These are phyloP conservation scores for Rhizophagus sp. DNA, from an alignment of 192 early-diverging fungal species.

Conservation along the genomic window DNA sequence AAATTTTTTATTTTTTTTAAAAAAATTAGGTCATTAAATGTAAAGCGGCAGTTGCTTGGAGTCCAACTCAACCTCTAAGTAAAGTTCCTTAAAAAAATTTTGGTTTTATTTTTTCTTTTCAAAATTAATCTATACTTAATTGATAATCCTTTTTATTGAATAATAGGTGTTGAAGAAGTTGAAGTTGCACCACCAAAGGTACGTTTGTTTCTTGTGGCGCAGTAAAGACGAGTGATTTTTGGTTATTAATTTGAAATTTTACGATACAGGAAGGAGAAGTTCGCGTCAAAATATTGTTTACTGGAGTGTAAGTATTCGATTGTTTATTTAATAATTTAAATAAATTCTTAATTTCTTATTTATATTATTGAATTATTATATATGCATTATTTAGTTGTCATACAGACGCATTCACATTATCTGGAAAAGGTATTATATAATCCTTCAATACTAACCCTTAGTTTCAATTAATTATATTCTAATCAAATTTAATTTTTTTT, in stretches of 20 bases:
- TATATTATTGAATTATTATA: neutral
- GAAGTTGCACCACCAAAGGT: slow-evolving; percentile 93
- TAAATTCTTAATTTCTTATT: neutral
- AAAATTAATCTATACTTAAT: neutral
- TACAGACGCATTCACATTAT: slow-evolving; percentile 93
- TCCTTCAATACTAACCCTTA: too few relatives aligned
- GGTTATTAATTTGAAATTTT: neutral
- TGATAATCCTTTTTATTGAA: neutral
- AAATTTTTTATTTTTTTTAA: neutral
- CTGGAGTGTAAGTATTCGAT: slow-evolving; percentile 67
- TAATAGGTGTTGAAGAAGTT: slow-evolving; percentile 84
- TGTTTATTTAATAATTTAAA: slow-evolving; percentile 26
- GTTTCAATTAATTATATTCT: neutral
- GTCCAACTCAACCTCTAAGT: slow-evolving; percentile 89
- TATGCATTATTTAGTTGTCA: slow-evolving; percentile 62
- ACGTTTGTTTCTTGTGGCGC: neutral
- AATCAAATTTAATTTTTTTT: neutral
- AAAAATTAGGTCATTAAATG: slow-evolving; percentile 63
- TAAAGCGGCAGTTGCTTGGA: slow-evolving; percentile 97
- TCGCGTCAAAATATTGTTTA: slow-evolving; percentile 88
- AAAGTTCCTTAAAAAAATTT: slow-evolving; percentile 34
- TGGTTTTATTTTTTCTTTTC: neutral
- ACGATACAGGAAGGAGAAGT: slow-evolving; percentile 68
- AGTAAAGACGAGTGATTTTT: neutral
- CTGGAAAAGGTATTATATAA: slow-evolving; percentile 58